Evolutionary conservation across 306 rosid species (phyloP), one percentile per base, ranked within the genome.

Genomic region (Quercus gilva): DNA sequence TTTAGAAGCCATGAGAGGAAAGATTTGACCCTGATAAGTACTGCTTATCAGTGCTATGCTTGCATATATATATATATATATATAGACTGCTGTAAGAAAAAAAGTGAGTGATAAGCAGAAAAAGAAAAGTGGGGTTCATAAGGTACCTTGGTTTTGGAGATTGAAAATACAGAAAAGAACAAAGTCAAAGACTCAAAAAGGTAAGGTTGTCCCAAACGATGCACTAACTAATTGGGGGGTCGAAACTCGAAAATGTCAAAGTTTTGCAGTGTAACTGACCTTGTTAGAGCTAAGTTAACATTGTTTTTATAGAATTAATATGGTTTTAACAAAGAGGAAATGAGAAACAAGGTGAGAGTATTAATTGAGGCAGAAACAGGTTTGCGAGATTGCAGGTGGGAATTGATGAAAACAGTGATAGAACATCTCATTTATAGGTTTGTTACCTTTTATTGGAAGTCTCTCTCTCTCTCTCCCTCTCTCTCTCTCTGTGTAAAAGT

Each of bases 301-400:
- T 28, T 10, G 12, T 25, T 5, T 37, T 8, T 31, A 52, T 29
- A 33, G 67, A 15, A 56, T 29, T 29, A 74, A 56, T 31, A 29
- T 23, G 31, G 51, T 29, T 28, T 55, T 56, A 28, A 15, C n/a
- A 26, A 23, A 2, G n/a, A 19, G 11, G 45, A 31, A n/a, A 28
- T 29, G 33, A 55, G 18, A 57, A 53, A 57, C n/a, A 35, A 57
- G 26, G 53, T n/a, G 52, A 31, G 29, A 2, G 56, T 33, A 74
- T 74, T 74, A 12, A 74, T n/a, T 57, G 78, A 74, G 28, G 69
- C 53, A 31, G 52, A 74, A 74, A 74, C 33, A 69, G 68, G 77
- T 21, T 57, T 74, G 69, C 52, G 45, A 57, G 10, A 15, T 14
- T 57, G 55, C 52, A 33, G 31, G 20, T 51, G 35, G 19, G 12